Evolutionary conservation across 192 early-diverging fungal species (phyloP).

Genomic region (Coemansia sp.): DNA sequence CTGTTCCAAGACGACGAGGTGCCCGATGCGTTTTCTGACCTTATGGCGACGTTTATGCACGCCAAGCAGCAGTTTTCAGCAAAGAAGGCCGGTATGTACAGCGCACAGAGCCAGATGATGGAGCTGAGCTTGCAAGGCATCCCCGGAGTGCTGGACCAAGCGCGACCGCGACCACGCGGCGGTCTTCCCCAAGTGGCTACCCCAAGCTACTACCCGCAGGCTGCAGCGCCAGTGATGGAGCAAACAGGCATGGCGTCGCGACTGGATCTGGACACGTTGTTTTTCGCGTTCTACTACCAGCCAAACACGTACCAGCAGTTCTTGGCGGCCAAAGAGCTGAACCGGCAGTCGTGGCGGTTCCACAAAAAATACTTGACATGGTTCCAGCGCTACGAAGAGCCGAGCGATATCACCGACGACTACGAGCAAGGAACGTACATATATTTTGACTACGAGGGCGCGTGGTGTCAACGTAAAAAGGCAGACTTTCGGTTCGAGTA

Average conservation of each 20-base stretch:
- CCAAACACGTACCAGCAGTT: conserved; percentile 97
- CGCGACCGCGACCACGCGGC: conserved; percentile 61
- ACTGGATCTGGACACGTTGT: conserved; percentile 92
- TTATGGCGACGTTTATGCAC: conserved; percentile 65
- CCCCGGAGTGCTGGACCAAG: conserved; percentile 80
- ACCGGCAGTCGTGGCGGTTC: conserved; percentile 96
- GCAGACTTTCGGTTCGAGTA: conserved; percentile 95
- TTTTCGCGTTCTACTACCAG: conserved; percentile 98
- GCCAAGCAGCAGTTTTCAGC: conserved; percentile 59
- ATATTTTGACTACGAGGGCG: conserved; percentile 97
- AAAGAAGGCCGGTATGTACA: conserved; percentile 17
- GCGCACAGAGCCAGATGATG: conserved; percentile 66
- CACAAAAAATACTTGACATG: conserved; percentile 98
- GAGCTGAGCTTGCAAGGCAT: conserved; percentile 81
- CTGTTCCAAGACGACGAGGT: conserved; percentile 54
- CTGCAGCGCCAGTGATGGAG: conserved; percentile 75
- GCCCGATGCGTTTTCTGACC: conserved; percentile 66
- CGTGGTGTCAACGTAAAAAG: conserved; percentile 96
- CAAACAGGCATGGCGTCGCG: conserved; percentile 83
- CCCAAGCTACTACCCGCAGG: conserved; percentile 93
- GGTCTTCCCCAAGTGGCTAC: conserved; percentile 57
- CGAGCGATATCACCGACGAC: conserved; percentile 91
- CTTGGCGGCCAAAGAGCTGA: conserved; percentile 91
- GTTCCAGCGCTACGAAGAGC: conserved; percentile 98
- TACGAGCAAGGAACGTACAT: conserved; percentile 98